Evolutionary conservation across 257 asterid species (phyloP), one percentile per base, ranked within the genome.

Genomic region (Plantago major): DNA sequence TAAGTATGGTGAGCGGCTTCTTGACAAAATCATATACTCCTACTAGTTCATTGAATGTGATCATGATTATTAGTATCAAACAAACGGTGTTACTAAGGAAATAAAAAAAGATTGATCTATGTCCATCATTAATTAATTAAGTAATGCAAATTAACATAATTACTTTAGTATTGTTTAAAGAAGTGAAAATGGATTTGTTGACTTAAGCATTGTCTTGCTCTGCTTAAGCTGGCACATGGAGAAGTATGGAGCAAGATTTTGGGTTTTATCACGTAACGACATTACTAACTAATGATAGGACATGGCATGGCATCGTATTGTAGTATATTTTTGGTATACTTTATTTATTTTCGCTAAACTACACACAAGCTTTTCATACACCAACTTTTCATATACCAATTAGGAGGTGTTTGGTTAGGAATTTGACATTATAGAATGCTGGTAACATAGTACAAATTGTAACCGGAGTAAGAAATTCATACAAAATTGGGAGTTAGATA

Each of bases 251-350:
- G 64, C 64, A 66, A 79, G 49, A 55, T 38, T 42, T 68, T 30
- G 67, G 78, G 58, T 18, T 69, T 60, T 70, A 67, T 59, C 84
- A 75, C 66, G 68, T 60, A 73, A 77, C 62, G 79, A 73, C 79
- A 73, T 62, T 69, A 73, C 79, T 70, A 73, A 73, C 79, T 71
- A 78, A 76, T 79, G 42, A 76, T 76, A 52, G 9, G 77, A 70
- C 75, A 73, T 75, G 74, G 79, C 40, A 33, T 33, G 40, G 6
- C 40, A 33, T 33, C 5, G 7, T 4, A 33, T 5, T 7, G 1
- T 4, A 1, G 6, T 4, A 0, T 33, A 33, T 4, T 33, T 33
- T 33, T 33, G 40, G 40, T 33, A 33, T 33, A 33, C 7, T 33
- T 1, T 33, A 33, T 4, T 33, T n/a, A n/a, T 22, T 22, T 22